Evolutionary conservation across 805 yeast genomes (phyloP).

Genomic region (Metschnikowia drakensbergensis): DNA sequence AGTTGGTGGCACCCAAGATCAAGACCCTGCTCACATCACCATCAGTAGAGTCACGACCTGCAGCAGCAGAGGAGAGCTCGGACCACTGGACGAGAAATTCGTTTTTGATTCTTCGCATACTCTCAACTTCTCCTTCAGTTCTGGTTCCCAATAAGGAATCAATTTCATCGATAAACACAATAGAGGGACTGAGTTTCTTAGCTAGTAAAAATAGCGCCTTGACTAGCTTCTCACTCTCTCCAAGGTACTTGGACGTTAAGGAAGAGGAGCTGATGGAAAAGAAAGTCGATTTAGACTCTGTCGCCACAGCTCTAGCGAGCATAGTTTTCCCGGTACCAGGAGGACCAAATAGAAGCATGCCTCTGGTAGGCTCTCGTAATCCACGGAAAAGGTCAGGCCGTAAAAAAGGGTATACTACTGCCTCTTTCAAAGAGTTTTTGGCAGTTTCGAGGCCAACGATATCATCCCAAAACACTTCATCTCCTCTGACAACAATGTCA

Average conservation of each 20-base stretch:
- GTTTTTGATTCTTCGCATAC: conserved; percentile 83
- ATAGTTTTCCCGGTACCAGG: conserved; percentile 99
- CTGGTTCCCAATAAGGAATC: conserved; percentile 85
- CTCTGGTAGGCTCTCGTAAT: conserved; percentile 88
- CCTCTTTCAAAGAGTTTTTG: conserved; percentile 82
- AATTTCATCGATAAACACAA: conserved; percentile 93
- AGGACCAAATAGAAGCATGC: conserved; percentile 96
- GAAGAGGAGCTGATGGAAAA: conserved; percentile 90
- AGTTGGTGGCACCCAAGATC: conserved; percentile 89
- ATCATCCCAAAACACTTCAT: conserved; percentile 91
- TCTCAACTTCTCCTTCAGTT: conserved; percentile 75
- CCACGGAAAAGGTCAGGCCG: conserved; percentile 92
- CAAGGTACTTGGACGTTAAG: conserved; percentile 79
- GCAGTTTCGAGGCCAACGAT: conserved; percentile 91
- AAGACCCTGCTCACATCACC: conserved; percentile 58
- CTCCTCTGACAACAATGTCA: conserved; percentile 86
- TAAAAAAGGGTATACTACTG: conserved; percentile 92
- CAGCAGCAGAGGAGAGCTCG: conserved; percentile 82
- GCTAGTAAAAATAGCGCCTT: conserved; percentile 85
- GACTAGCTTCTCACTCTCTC: conserved; percentile 92
- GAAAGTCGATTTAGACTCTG: conserved; percentile 89
- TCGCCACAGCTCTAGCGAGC: conserved; percentile 95
- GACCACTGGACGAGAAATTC: conserved; percentile 96
- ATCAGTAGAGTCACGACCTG: conserved; percentile 49
- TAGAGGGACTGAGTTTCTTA: conserved; percentile 81